Conservation (phyloP, 345 rosid species). For the Boechera stricta region DNA sequence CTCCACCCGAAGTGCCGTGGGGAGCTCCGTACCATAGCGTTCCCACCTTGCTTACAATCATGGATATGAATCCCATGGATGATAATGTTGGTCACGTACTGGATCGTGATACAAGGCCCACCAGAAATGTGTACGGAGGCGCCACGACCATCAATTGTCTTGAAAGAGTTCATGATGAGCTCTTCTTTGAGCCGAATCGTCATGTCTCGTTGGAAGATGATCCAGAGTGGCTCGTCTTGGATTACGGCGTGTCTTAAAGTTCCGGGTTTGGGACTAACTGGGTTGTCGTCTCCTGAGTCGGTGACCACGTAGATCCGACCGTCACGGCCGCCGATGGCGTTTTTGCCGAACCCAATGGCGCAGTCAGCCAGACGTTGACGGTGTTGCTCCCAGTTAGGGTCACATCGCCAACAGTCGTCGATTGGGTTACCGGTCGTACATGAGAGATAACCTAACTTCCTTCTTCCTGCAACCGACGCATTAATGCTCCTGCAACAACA, state of each 20-base stretch:
- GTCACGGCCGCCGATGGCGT: constrained; percentile 76
- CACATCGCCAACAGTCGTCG: constrained; percentile 92
- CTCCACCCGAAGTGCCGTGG: constrained; percentile 82
- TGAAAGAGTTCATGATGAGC: constrained; percentile 80
- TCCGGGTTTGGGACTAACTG: constrained; percentile 72
- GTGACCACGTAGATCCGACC: constrained; percentile 77
- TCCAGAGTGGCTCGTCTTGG: constrained; percentile 83
- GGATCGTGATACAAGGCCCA: constrained; percentile 83
- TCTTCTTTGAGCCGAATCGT: constrained; percentile 72
- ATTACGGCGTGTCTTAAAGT: constrained; percentile 73
- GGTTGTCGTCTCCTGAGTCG: constrained; percentile 62
- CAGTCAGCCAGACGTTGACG: constrained; percentile 77
- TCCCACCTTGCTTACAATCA: constrained; percentile 82
- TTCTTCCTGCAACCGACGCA: constrained; percentile 55
- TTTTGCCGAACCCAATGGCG: constrained; percentile 81
- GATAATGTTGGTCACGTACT: constrained; percentile 74
- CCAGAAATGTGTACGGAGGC: constrained; percentile 79
- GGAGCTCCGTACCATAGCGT: constrained; percentile 71
- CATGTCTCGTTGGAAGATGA: constrained; percentile 79
- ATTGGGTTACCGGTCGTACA: constrained; percentile 80
- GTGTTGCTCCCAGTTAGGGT: constrained; percentile 75
- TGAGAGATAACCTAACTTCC: constrained; percentile 70
- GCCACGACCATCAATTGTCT: constrained; percentile 80
- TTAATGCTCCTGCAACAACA: constrained; percentile 59
- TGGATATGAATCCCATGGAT: constrained; percentile 76